Conservation (phyloP, 371 early-diverging fungal species). For the Dentiscutata heterogama region DNA sequence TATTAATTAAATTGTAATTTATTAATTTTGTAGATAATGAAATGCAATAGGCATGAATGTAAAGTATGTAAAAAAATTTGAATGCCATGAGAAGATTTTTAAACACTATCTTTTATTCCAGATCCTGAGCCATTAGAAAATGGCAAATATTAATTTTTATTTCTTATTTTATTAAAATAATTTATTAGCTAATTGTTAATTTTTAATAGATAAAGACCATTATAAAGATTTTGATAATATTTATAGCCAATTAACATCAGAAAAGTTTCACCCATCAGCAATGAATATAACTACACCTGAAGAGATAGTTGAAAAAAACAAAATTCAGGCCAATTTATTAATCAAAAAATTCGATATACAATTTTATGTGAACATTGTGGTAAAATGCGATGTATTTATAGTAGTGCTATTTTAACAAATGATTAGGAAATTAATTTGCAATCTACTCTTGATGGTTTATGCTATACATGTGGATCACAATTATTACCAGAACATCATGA, state of each 20-base stretch:
- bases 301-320: not conserved
- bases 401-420: not conserved
- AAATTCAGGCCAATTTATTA: not conserved
- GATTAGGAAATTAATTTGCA: not conserved
- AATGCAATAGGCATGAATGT: not conserved
- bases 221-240: no score
- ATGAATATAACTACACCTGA: no score
- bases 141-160: no score
- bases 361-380: not conserved
- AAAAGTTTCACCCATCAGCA: no score
- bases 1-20: no score
- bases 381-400: not conserved
- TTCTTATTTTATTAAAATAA: no score
- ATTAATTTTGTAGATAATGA: not conserved
- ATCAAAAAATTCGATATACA: not conserved
- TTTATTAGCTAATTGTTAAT: no score
- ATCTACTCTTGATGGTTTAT: not conserved
- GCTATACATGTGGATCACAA: conserved; percentile 44
- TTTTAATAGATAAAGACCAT: not conserved
- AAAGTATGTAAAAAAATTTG: not conserved
- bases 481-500: not conserved
- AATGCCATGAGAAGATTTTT: not conserved
- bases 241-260: no score
- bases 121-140: no score
- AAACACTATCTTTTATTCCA: not conserved